Conservation (phyloP, 306 rosid genomes). For the Gastrolobium bilobum region DNA sequence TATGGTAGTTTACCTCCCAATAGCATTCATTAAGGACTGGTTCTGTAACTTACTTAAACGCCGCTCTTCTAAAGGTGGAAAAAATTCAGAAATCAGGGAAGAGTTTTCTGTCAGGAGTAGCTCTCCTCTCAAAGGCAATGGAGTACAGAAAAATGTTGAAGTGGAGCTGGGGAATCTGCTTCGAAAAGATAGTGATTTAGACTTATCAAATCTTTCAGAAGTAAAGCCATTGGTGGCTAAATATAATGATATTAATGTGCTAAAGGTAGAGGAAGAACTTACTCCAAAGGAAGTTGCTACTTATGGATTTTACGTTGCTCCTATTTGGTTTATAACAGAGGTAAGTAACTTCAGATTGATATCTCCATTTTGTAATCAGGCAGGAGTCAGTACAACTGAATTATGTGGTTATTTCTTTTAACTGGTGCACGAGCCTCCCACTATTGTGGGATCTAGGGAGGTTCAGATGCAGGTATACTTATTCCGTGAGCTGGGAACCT, state of each 20-base stretch:
- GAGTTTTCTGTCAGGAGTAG: conserved; percentile 50
- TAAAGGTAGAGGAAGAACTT: conserved; percentile 63
- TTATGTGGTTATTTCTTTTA: conserved; percentile 15
- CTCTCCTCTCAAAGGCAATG: conserved; percentile 62
- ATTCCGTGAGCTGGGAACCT: background rate
- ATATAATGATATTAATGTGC: conserved; percentile 58
- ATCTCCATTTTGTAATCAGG: conserved; percentile 12
- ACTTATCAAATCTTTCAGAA: conserved; percentile 67
- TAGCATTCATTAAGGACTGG: conserved; percentile 95
- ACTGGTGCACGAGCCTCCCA: background rate
- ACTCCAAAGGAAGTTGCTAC: conserved; percentile 77
- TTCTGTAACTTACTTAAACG: conserved; percentile 65
- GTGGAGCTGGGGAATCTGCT: conserved; percentile 60
- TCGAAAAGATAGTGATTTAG: conserved; percentile 76
- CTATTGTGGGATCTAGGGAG: background rate
- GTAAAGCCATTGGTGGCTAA: conserved; percentile 71
- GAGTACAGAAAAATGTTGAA: conserved; percentile 63
- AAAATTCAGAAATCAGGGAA: conserved; percentile 57
- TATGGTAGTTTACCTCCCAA: conserved; percentile 96
- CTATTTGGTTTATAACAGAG: conserved; percentile 96
- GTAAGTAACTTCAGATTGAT: conserved; percentile 57
- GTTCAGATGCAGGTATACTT: background rate
- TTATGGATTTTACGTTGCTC: conserved; percentile 93
- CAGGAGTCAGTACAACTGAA: conserved; percentile 32
- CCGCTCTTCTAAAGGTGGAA: conserved; percentile 75